Base-by-base conservation (phyloP, 2,329 filamentous ascomycete species). In the Fusarium compactum region DNA sequence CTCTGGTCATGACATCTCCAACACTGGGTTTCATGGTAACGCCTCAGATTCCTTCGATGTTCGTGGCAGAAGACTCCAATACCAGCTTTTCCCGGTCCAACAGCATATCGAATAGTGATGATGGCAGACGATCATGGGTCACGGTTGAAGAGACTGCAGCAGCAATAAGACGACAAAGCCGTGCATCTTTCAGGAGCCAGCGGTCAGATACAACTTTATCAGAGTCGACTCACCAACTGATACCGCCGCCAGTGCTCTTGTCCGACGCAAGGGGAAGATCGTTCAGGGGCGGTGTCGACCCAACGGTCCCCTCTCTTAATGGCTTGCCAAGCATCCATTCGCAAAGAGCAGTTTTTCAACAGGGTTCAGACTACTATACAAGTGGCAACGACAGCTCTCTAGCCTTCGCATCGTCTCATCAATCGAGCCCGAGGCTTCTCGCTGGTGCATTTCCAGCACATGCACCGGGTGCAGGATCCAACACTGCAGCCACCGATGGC, bases 321-420 rank as follows among this genome's bases (percentile, higher is more conserved):
- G 74, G 76, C 24, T 45, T 77, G 5, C 64, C 76, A 6, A 74
- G 58, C 34, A 58, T 77, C 18, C 75, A 32, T 71, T 58, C 53
- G 52, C 32, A 67, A 57, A 66, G 66, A 38, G 58, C 66, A 5
- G 58, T 71, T 5, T 64, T 74, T 20, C 71, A 71, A 16, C 58
- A 71, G 20, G 72, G 73, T 34, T 68, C 71, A 10, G 77, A 65
- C 8, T 61, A 71, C 8, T 75, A 74, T 25, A 80, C 79, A 1
- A 76, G 73, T 12, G 75, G 73, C 5, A 79, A 77, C 18, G 76
- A 76, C 8, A 81, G 79, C 62, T 81, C 80, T 8, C 74, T 76
- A 10, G 79, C 75, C 3, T 74, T 82, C 22, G 77, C 78, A 24
- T 73, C 74, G 16, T 76, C 69, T 22, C 70, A 76, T 27, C 68